Evolutionary conservation across 768 basidiomycete genomes (phyloP).

Genomic region (Auricularia sp.): DNA sequence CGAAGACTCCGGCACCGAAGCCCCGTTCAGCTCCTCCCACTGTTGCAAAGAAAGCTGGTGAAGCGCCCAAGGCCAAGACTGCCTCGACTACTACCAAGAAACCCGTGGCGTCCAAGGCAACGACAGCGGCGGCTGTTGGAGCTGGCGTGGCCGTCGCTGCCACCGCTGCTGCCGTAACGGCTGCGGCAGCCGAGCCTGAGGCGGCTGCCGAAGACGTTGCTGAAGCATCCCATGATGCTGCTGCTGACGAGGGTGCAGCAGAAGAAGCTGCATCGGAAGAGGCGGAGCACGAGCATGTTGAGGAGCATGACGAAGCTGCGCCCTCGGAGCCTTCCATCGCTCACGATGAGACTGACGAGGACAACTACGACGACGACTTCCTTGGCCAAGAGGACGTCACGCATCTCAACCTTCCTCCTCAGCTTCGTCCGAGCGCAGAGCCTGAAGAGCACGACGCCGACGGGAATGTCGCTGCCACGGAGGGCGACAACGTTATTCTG

Average conservation of each 20-base stretch:
- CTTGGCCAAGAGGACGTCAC: constrained; percentile 10
- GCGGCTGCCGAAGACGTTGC: constrained; percentile 6
- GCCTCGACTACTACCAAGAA: constrained; percentile 1
- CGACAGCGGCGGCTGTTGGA: constrained; percentile 17
- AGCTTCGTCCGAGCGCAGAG: constrained; percentile 3
- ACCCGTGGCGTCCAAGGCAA: constrained; percentile 17
- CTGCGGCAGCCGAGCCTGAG: constrained; percentile 14
- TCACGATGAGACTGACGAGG: constrained; percentile 15
- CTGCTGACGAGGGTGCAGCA: background rate
- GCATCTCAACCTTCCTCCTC: background rate
- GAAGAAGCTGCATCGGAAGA: constrained; percentile 4
- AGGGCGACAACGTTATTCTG: too few relatives aligned
- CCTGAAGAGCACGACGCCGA: constrained; percentile 9
- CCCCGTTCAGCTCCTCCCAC: background rate
- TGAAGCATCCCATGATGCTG: background rate
- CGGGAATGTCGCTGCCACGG: background rate
- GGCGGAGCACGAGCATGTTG: constrained; percentile 12
- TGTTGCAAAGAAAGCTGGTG: constrained; percentile 11
- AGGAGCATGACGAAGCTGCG: background rate
- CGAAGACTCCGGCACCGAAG: constrained; percentile 17
- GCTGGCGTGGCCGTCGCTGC: constrained; percentile 13
- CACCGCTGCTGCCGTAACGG: constrained; percentile 11
- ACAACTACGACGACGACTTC: constrained; percentile 16
- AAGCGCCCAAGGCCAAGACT: constrained; percentile 10
- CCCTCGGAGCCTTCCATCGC: constrained; percentile 11